Evolutionary conservation across 2,329 filamentous ascomycete genomes (phyloP).

Genomic region (Amauroascus verrucosus): DNA sequence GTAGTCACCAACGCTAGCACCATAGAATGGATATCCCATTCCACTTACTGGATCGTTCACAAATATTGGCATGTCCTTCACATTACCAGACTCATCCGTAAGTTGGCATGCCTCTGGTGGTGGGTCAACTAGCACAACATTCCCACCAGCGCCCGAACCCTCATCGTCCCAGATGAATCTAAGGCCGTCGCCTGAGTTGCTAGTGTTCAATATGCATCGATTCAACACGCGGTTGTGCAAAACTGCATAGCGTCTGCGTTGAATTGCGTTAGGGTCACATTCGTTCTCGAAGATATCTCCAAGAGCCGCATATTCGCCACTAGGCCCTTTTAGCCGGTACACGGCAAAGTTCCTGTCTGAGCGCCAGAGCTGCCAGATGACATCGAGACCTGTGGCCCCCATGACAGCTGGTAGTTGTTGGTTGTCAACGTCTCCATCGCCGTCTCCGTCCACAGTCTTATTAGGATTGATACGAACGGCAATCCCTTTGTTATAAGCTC

Average conservation of each 20-base stretch:
- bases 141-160: constrained; percentile 3
- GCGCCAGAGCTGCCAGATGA: constrained; percentile 6
- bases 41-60: constrained; percentile 6
- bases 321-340: constrained; percentile 2
- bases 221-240: constrained; percentile 3
- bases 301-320: background rate
- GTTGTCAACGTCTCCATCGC: background rate
- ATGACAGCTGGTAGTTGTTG: background rate
- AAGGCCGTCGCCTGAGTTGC: background rate
- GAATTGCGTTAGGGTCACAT: constrained; percentile 7
- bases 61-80: constrained; percentile 7
- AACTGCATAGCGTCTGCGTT: constrained; percentile 3
- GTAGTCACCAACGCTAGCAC: background rate
- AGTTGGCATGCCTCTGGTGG: constrained; percentile 1
- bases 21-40: constrained; percentile 10
- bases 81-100: background rate
- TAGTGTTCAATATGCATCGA: background rate
- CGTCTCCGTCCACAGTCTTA: constrained; percentile 3
- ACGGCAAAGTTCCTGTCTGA: constrained; percentile 7
- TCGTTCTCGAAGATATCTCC: constrained; percentile 9
- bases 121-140: constrained; percentile 4
- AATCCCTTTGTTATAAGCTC: constrained; percentile 5
- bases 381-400: constrained; percentile 5
- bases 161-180: constrained; percentile 4
- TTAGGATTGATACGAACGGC: constrained; percentile 7